Evolutionary conservation across 2,329 filamentous ascomycete genomes (phyloP).

Genomic region (Drechslerella coelobrocha): DNA sequence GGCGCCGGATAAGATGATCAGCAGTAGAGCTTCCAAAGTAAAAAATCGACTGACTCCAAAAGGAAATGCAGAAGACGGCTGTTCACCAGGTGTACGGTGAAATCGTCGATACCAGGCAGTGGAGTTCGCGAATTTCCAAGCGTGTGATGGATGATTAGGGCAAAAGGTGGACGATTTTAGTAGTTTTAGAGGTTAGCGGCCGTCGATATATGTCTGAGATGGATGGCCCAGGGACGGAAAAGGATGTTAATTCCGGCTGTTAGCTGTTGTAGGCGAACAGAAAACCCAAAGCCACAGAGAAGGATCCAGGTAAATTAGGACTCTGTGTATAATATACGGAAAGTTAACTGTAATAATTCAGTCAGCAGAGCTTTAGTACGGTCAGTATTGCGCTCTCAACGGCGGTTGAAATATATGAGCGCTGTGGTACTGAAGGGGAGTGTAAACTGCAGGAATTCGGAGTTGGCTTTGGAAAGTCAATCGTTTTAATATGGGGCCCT

Average conservation of each 20-base stretch:
- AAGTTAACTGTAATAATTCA: not conserved
- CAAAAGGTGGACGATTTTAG: not conserved
- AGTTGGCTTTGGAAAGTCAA: conserved; percentile 45
- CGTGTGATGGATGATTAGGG: conserved; percentile 1
- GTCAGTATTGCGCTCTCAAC: not conserved
- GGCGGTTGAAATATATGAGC: not conserved
- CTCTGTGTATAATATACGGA: not conserved
- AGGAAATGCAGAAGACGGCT: conserved; percentile 4
- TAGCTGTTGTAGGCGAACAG: conserved; percentile 1
- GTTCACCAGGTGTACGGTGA: conserved; percentile 19
- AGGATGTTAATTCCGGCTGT: conserved; percentile 4
- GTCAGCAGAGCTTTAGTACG: not conserved
- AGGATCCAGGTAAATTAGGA: conserved; percentile 1
- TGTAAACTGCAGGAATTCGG: conserved; percentile 14
- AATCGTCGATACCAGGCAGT: conserved; percentile 34
- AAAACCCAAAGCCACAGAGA: conserved; percentile 4
- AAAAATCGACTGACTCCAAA: conserved; percentile 10
- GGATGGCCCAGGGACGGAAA: not conserved
- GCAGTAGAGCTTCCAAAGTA: conserved; percentile 11
- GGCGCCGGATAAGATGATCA: conserved; percentile 14
- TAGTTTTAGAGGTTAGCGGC: conserved; percentile 47
- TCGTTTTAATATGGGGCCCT: conserved; percentile 11
- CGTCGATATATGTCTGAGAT: conserved; percentile 17
- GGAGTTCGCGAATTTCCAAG: conserved; percentile 44
- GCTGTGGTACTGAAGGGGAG: not conserved